These are phyloP conservation scores for Choiromyces venosus DNA, from an alignment of 495 filamentous ascomycete genomes.

Conservation along the genomic window DNA sequence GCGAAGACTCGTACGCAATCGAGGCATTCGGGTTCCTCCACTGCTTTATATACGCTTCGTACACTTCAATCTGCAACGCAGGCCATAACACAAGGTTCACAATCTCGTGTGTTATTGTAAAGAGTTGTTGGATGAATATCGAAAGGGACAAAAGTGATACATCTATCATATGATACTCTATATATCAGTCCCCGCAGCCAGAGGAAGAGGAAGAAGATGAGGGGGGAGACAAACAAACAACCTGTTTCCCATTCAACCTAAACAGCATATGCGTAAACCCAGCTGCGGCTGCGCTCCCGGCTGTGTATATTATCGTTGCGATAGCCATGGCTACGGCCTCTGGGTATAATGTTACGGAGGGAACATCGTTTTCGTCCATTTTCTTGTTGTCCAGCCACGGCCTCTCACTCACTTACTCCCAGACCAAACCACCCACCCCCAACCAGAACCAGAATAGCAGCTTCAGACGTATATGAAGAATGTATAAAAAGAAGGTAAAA, in stretches of 20 bases:
- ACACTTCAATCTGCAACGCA: conserved; percentile 14
- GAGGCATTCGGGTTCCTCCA: conserved; percentile 35
- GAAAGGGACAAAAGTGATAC: conserved; percentile 36
- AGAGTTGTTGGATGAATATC: conserved; percentile 35
- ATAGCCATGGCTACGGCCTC: conserved; percentile 20
- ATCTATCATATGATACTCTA: conserved; percentile 33
- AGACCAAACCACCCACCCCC: not conserved
- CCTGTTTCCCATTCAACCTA: conserved; percentile 36
- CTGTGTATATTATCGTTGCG: conserved; percentile 30
- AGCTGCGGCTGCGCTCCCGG: conserved; percentile 23
- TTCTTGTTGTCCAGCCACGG: not conserved
- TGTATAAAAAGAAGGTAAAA: not conserved
- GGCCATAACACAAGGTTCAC: conserved; percentile 22
- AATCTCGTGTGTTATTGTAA: conserved; percentile 28
- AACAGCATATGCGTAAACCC: conserved; percentile 36
- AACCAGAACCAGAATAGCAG: no score
- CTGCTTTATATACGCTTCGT: conserved; percentile 14
- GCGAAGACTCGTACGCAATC: conserved; percentile 24
- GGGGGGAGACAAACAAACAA: conserved; percentile 26
- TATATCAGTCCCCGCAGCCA: not conserved
- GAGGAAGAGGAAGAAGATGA: not conserved
- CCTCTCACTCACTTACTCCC: not conserved
- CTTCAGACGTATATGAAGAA: conserved; percentile 2
- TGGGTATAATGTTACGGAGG: conserved; percentile 24
- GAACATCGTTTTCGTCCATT: conserved; percentile 16